Base-by-base conservation (phyloP, 192 early-diverging fungal genomes). In the Coemansia javaensis region DNA sequence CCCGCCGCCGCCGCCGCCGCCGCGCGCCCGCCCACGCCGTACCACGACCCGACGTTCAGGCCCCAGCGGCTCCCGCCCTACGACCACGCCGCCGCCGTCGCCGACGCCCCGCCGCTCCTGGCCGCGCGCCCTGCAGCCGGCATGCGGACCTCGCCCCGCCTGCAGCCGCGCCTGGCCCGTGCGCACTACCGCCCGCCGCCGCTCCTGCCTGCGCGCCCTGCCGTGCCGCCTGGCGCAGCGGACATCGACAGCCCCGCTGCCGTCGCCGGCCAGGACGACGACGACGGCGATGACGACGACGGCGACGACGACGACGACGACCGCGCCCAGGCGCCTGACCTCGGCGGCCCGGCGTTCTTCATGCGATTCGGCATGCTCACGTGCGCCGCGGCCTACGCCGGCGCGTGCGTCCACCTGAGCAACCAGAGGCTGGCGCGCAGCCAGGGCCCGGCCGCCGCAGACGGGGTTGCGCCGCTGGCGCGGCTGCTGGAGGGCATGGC, bases 11-110 rank as follows among this genome's bases (percentile, higher is more conserved):
- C n/a, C n/a, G n/a, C n/a, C n/a, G n/a, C n/a, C n/a, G n/a, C n/a
- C n/a, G n/a, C n/a, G n/a, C 63, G 59, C 30, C 51, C 60, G 30
- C 50, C 44, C 30, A 41, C 56, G 10, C 23, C 60, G 12, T 71
- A 71, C 44, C 63, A 71, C 20, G 67, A 71, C n/a, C 67, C 67
- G 36, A 71, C 67, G 8, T 71, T 71, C 41, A 55, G 67, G 4
- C 67, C 60, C 23, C 67, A 71, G 44, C 60, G 60, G 9, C 56
- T 64, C 28, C 68, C 61, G 23, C 68, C 68, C 0, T 64, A 64
- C 43, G 60, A 33, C 20, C 59, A 63, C 23, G 18, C 32, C 13
- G 25, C 17, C 40, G 28, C 30, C n/a, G 51, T 47, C 27, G 43
- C 25, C 22, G 47, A 50, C 4, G 21, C 22, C 14, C 32, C n/a